phyloP scores from a whole-genome alignment of 75 land plant genomes.

The Cunninghamia lanceolata region DNA sequence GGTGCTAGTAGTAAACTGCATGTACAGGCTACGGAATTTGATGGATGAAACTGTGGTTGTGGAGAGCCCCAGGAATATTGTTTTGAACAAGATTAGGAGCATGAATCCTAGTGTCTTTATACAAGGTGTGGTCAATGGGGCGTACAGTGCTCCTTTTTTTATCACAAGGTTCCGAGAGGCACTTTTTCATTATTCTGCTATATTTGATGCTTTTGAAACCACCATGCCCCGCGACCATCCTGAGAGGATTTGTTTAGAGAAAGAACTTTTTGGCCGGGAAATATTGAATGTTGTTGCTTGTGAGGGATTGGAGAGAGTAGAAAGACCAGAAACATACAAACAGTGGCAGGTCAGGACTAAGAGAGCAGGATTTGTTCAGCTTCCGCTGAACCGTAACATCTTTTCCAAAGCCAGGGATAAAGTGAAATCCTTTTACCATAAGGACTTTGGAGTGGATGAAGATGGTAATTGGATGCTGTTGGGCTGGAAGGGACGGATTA shows the following conservation, averaged over 20 bases:
- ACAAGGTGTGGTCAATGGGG: slow-evolving; percentile 61
- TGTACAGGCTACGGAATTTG: slow-evolving; percentile 53
- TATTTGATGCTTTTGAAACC: slow-evolving; percentile 68
- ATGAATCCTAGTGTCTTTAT: slow-evolving; percentile 67
- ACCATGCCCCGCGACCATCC: slow-evolving; percentile 42
- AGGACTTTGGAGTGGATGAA: slow-evolving; percentile 69
- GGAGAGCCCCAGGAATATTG: slow-evolving; percentile 61
- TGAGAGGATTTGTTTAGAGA: slow-evolving; percentile 54
- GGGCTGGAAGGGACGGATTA: slow-evolving; percentile 84
- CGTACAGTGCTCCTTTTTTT: slow-evolving; percentile 81
- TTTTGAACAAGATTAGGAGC: slow-evolving; percentile 57
- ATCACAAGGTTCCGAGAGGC: slow-evolving; percentile 77
- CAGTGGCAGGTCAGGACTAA: slow-evolving; percentile 74
- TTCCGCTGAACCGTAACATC: slow-evolving; percentile 34
- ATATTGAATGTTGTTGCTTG: slow-evolving; percentile 79
- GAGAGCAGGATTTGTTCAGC: slow-evolving; percentile 72
- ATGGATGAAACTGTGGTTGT: slow-evolving; percentile 68
- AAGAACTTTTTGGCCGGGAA: slow-evolving; percentile 52
- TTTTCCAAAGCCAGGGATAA: slow-evolving; percentile 31
- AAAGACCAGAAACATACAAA: slow-evolving; percentile 85
- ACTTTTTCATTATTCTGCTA: slow-evolving; percentile 57
- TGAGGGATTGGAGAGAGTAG: slow-evolving; percentile 79
- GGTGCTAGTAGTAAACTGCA: slow-evolving; percentile 61
- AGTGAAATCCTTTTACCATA: slow-evolving; percentile 46
- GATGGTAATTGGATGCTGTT: slow-evolving; percentile 73